Percentiles rank a stretch among this genome's conserved stretches.
Evolutionary conservation across 345 rosid species (phyloP).

Genomic region (Firmiana major): DNA sequence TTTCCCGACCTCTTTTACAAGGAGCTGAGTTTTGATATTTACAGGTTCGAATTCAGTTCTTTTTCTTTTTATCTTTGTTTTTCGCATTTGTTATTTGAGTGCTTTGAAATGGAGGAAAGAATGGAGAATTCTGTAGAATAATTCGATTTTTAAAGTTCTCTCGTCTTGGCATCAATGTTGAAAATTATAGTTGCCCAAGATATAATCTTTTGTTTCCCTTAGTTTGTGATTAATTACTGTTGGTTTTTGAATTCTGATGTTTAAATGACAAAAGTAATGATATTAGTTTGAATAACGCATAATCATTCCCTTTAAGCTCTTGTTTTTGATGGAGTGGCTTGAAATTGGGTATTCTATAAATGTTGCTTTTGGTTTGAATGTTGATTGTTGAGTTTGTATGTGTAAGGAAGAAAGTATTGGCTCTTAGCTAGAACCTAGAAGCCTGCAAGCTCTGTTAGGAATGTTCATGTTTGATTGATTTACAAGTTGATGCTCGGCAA

Average conservation of each 20-base stretch:
- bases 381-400: background rate
- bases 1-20: slow-evolving; percentile 56
- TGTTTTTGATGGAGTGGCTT: background rate
- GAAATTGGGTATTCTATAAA: background rate
- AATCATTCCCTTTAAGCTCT: background rate
- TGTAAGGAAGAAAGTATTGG: background rate
- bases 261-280: no score
- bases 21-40: slow-evolving; percentile 70
- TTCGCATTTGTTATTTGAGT: background rate
- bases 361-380: background rate
- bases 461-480: background rate
- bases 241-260: background rate
- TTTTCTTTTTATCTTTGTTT: background rate
- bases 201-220: background rate
- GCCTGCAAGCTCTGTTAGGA: no score
- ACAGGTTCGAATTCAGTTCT: slow-evolving; percentile 51
- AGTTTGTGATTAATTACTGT: background rate
- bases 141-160: background rate
- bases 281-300: background rate
- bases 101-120: background rate
- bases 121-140: background rate
- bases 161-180: background rate
- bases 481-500: background rate
- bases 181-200: background rate
- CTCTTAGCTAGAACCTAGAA: background rate